These are phyloP conservation scores for Phyllostachys edulis DNA, from an alignment of 176 grass and related monocot species.

Conservation along the genomic window DNA sequence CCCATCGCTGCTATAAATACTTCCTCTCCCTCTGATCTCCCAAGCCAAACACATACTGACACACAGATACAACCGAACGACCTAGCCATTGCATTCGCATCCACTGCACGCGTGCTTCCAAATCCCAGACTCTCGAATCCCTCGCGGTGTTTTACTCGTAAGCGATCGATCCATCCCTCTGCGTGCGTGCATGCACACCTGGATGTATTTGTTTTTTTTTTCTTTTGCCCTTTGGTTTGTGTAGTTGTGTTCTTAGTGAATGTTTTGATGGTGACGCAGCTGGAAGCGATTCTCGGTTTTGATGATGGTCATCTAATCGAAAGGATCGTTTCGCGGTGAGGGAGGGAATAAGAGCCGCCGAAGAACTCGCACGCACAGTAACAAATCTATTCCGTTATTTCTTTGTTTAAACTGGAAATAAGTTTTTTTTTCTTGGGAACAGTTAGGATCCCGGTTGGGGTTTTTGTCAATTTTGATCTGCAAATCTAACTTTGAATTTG, in stretches of 20 bases:
- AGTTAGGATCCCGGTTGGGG: not conserved
- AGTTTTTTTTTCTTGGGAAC: not conserved
- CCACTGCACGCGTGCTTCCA: not conserved
- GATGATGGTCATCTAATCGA: conserved; percentile 45
- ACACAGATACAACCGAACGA: not conserved
- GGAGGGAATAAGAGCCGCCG: conserved; percentile 8
- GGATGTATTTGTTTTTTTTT: not conserved
- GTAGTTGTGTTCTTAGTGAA: not conserved
- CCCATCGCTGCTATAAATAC: conserved; percentile 40
- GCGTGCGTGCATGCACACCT: not conserved
- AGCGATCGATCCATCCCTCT: not conserved
- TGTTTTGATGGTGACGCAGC: not conserved
- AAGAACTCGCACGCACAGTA: conserved; percentile 21
- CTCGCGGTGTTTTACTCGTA: not conserved
- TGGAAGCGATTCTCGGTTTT: not conserved
- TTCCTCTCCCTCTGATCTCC: not conserved
- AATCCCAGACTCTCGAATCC: not conserved
- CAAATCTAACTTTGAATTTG: not conserved
- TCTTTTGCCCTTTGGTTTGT: not conserved
- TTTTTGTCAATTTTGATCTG: not conserved
- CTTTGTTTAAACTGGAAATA: not conserved
- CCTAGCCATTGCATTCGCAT: conserved; percentile 7
- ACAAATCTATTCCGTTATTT: not conserved
- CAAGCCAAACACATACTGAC: not conserved
- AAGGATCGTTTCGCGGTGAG: not conserved